Base-by-base conservation (phyloP, 345 rosid species). In the Eucalyptus melliodora region DNA sequence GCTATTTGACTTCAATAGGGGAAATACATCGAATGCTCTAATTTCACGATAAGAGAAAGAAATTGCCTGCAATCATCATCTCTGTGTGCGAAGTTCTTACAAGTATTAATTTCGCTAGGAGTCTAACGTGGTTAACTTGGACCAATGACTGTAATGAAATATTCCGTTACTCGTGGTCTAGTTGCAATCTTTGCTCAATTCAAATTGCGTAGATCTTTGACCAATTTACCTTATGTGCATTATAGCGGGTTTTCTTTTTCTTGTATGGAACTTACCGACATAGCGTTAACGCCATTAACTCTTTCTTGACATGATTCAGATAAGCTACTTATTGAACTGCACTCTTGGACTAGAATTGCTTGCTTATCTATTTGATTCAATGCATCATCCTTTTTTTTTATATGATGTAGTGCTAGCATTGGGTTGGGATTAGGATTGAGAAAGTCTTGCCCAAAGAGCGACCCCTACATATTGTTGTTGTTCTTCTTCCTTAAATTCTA, bases 111-210 rank as follows among this genome's bases (percentile, higher is more conserved):
- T 67, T 69, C 11, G 1, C 2, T 9, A 11, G 72, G 7, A 60
- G 69, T 26, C 14, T 59, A 9, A 5, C 15, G 7, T 11, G n/a
- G n/a, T 5, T 11, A 5, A 6, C 4, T 59, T 24, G 16, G 31
- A 60, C 31, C 16, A 6, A 10, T 12, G 69, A 27, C 1, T 9
- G 2, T 19, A 55, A 19, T 7, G 26, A 55, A 55, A 55, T 19
- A 2, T 21, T 16, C 3, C 2, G 0, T 51, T 16, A 16, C 55
- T 0, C 0, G 8, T 6, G 55, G 4, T 51, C 8, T 16, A 16
- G 13, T 34, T 69, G 24, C 44, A 16, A 34, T 34, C 24, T 69
- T 16, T 31, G 81, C 24, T 69, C 12, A 10, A 31, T 69, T 34
- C 81, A 16, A 16, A 16, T 16, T 1, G 81, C 11, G 0, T 3